Conservation (phyloP, 768 basidiomycete species). For the Podaxis carcinomalis region DNA sequence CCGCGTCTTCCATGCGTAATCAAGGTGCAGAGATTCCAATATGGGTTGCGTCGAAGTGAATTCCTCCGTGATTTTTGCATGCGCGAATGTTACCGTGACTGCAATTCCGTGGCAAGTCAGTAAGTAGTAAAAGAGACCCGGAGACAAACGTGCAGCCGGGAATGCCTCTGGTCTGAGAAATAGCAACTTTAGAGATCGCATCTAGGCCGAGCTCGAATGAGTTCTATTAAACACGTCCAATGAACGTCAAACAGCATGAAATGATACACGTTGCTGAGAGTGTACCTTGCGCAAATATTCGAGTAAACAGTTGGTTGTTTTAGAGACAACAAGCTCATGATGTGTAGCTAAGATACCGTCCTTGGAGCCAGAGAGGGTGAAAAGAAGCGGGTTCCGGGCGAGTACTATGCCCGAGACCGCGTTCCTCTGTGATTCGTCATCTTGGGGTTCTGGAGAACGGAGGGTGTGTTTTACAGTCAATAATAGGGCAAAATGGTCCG, state of each 20-base stretch:
- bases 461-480: conserved; percentile 9
- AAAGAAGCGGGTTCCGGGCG: conserved; percentile 7
- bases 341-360: conserved; percentile 38
- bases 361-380: conserved; percentile 52
- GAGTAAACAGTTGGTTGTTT: conserved; percentile 43
- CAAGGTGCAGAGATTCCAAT: conserved; percentile 31
- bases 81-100: conserved; percentile 7
- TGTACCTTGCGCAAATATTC: conserved; percentile 47
- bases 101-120: background rate
- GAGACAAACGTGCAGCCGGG: conserved; percentile 4
- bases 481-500: conserved; percentile 9
- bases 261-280: background rate
- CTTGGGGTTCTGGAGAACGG: background rate
- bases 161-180: background rate
- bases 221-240: conserved; percentile 41
- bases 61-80: background rate
- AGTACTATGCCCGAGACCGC: background rate
- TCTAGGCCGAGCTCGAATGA: conserved; percentile 51
- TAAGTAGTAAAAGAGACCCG: background rate
- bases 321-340: conserved; percentile 42
- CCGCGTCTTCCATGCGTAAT: conserved; percentile 30
- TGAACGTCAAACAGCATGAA: conserved; percentile 1
- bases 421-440: conserved; percentile 1
- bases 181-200: conserved; percentile 38
- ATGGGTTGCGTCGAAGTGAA: conserved; percentile 31